Evolutionary conservation across 1,284 basidiomycete species (phyloP).

Genomic region (Moesziomyces parantarcticus): DNA sequence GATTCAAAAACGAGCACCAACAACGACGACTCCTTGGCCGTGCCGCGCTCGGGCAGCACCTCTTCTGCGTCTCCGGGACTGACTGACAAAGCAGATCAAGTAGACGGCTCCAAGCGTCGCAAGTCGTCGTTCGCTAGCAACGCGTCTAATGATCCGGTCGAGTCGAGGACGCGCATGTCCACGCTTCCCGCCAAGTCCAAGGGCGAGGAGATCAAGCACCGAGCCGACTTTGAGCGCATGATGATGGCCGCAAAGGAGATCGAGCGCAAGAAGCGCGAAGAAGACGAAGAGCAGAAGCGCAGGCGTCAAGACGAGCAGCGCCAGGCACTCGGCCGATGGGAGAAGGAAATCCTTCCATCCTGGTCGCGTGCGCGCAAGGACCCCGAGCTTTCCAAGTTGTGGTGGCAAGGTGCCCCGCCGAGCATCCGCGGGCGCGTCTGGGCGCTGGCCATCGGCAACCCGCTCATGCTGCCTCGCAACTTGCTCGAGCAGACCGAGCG

Average conservation of each 20-base stretch:
- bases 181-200: slow-evolving; percentile 86
- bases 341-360: slow-evolving; percentile 81
- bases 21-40: neutral
- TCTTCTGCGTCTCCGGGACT: slow-evolving; percentile 12
- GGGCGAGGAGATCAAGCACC: slow-evolving; percentile 83
- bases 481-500: slow-evolving; percentile 41
- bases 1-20: neutral
- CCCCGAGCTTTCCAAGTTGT: slow-evolving; percentile 77
- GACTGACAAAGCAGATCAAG: slow-evolving; percentile 46
- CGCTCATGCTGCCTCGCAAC: slow-evolving; percentile 76
- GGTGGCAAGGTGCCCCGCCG: slow-evolving; percentile 92
- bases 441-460: slow-evolving; percentile 88
- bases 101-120: slow-evolving; percentile 23
- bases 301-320: slow-evolving; percentile 70
- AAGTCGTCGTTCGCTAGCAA: slow-evolving; percentile 29
- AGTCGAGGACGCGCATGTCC: slow-evolving; percentile 74
- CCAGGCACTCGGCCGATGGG: slow-evolving; percentile 79
- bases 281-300: slow-evolving; percentile 41
- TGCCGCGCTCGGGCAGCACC: slow-evolving; percentile 1
- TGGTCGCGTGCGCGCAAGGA: slow-evolving; percentile 81
- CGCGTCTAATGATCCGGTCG: slow-evolving; percentile 66
- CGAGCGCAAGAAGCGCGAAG: slow-evolving; percentile 49
- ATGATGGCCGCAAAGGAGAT: slow-evolving; percentile 74
- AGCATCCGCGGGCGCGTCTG: slow-evolving; percentile 86
- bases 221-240: slow-evolving; percentile 89